Conservation (phyloP, 2,329 filamentous ascomycete genomes). For the Pseudogymnoascus pannorum region DNA sequence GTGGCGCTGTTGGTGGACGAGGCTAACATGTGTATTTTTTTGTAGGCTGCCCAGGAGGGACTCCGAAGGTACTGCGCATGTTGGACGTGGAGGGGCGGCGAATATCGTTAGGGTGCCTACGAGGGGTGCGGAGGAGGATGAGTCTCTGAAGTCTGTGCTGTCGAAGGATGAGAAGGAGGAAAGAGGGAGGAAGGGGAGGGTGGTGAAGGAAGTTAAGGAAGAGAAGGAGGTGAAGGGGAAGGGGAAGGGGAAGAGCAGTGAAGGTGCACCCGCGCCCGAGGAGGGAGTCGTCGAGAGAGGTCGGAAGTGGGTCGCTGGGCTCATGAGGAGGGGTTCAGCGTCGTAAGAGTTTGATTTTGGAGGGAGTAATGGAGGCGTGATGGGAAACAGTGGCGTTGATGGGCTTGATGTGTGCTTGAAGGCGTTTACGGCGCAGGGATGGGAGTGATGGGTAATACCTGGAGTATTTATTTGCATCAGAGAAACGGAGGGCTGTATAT, state of each 20-base stretch:
- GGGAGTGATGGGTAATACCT: neutral
- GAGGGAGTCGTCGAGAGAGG: neutral
- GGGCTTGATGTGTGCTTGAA: neutral
- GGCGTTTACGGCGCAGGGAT: neutral
- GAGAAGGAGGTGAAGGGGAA: neutral
- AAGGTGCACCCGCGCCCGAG: neutral
- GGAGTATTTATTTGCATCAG: neutral
- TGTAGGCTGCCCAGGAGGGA: constrained; percentile 42
- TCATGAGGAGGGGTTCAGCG: neutral
- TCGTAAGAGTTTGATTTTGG: neutral
- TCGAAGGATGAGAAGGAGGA: neutral
- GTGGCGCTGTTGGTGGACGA: too few species aligned
- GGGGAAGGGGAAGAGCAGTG: neutral
- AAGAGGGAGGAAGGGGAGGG: too few species aligned
- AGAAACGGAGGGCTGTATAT: neutral
- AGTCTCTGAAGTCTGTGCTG: neutral
- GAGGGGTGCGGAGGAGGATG: constrained; percentile 33
- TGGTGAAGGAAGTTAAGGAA: neutral
- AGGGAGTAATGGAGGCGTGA: neutral
- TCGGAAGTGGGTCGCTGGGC: neutral
- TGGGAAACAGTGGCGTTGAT: neutral
- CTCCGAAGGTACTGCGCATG: constrained; percentile 54
- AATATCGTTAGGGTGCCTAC: constrained; percentile 43
- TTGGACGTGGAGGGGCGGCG: constrained; percentile 68
- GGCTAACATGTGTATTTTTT: constrained; percentile 9